Evolutionary conservation across 2,329 filamentous ascomycete genomes (phyloP).

Genomic region (Fusarium globosum): DNA sequence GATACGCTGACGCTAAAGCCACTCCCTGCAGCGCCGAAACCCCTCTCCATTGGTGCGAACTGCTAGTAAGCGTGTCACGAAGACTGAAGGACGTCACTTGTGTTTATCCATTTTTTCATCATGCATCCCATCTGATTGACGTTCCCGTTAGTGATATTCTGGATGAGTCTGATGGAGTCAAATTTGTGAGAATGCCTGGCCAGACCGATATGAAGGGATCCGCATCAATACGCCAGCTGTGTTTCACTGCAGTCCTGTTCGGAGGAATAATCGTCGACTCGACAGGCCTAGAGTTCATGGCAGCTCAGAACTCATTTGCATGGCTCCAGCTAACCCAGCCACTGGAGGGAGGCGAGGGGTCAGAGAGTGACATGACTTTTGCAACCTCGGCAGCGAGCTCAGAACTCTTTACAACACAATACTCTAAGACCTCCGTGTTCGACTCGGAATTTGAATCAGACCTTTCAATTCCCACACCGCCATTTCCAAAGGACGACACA

Average conservation of each 20-base stretch:
- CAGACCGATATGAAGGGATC: neutral
- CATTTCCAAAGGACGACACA: rapidly evolving
- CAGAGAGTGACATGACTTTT: neutral
- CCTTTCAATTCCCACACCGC: rapidly evolving
- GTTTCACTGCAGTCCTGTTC: neutral
- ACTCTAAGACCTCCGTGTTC: rapidly evolving
- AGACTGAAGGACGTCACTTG: neutral
- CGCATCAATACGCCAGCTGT: neutral
- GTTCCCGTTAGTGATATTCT: rapidly evolving
- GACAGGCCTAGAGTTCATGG: neutral
- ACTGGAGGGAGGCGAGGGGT: neutral
- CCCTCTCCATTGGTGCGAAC: neutral
- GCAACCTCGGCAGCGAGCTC: rapidly evolving
- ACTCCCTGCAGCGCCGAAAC: neutral
- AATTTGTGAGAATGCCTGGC: neutral
- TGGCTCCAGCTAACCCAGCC: neutral
- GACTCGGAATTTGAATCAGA: rapidly evolving
- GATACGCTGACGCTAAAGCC: neutral
- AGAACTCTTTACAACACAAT: rapidly evolving
- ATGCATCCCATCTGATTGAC: too few relatives aligned
- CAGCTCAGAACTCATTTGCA: neutral
- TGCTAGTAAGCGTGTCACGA: rapidly evolving
- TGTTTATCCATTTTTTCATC: neutral
- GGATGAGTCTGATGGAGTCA: neutral
- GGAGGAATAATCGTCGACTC: too few relatives aligned